phyloP scores from a whole-genome alignment of 129 eudicot species.

The Oenanthe sinensis region DNA sequence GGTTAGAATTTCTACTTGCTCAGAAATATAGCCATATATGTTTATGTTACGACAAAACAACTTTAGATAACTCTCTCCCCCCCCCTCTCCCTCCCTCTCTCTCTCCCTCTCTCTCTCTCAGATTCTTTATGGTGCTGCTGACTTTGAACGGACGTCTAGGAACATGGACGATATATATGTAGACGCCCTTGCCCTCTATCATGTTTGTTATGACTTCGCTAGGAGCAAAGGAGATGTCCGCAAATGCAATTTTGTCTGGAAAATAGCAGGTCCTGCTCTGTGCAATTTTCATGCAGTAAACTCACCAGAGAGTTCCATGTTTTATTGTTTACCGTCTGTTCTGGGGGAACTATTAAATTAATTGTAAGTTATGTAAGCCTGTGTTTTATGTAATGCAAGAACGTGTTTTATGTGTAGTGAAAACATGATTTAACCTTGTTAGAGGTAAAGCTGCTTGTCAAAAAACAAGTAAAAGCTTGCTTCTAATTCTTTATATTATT shows the following conservation, averaged over 20 bases:
- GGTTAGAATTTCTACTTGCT: constrained; percentile 21
- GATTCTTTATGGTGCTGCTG: constrained; percentile 52
- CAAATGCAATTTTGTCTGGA: constrained; percentile 75
- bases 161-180: constrained; percentile 28
- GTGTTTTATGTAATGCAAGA: neutral
- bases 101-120: neutral
- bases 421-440: no score
- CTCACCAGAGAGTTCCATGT: constrained; percentile 18
- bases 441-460: no score
- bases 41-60: neutral
- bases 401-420: neutral
- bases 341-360: constrained; percentile 23
- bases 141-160: constrained; percentile 37
- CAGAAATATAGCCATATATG: neutral
- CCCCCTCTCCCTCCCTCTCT: neutral
- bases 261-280: constrained; percentile 68
- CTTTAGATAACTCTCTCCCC: neutral
- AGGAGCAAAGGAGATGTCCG: constrained; percentile 9
- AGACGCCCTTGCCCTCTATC: constrained; percentile 61
- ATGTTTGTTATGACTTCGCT: constrained; percentile 48
- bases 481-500: no score
- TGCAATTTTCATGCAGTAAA: constrained; percentile 24
- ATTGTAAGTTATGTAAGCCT: neutral
- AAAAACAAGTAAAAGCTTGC: no score
- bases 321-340: constrained; percentile 26